Conservation (phyloP, 129 eudicot genomes). For the Cynara cardunculus region DNA sequence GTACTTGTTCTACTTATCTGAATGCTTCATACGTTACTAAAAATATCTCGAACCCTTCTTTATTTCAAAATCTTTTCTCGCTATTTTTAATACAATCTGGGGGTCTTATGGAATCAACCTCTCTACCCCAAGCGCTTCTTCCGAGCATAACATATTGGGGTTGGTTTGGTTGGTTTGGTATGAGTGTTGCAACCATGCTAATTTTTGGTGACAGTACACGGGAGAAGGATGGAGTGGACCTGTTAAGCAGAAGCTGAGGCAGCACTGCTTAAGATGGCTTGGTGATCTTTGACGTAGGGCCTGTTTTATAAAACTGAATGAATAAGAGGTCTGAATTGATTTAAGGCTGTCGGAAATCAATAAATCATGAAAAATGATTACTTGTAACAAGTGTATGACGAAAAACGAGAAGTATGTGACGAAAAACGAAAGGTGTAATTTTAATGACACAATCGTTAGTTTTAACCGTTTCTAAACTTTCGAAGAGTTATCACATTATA, state of each 20-base stretch:
- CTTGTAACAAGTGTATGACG: neutral
- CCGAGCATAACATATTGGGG: neutral
- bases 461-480: neutral
- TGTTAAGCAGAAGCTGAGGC: too few relatives aligned
- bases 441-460: neutral
- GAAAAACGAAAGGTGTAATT: neutral
- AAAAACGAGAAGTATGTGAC: neutral
- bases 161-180: too few relatives aligned
- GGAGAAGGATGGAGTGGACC: neutral
- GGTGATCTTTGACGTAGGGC: neutral
- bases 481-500: neutral
- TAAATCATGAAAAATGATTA: neutral
- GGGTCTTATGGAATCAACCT: too few relatives aligned
- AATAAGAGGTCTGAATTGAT: conserved; percentile 4
- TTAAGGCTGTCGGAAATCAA: neutral
- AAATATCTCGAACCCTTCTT: neutral
- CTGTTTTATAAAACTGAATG: neutral
- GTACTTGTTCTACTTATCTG: neutral
- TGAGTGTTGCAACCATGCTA: neutral
- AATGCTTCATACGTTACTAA: neutral
- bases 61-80: neutral
- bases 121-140: too few relatives aligned
- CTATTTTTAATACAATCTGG: neutral
- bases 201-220: neutral
- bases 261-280: too few relatives aligned